These are phyloP conservation scores for Jaltomata sinuosa DNA, from an alignment of 257 asterid species.

Conservation along the genomic window DNA sequence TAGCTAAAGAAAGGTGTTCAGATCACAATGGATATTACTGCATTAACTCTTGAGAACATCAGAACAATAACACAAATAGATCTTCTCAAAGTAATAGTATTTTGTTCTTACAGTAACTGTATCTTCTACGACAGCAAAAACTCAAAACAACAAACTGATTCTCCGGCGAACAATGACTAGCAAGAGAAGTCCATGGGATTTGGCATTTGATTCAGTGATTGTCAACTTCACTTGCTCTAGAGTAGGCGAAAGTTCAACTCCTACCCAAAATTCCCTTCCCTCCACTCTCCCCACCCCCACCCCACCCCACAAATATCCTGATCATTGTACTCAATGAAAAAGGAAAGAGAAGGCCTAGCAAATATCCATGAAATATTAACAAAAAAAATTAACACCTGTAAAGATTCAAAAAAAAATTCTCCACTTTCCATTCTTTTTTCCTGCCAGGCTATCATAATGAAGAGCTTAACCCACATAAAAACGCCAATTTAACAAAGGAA, in stretches of 20 bases:
- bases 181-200: neutral
- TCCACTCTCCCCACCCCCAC: neutral
- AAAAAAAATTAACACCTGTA: neutral
- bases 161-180: neutral
- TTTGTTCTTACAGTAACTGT: neutral
- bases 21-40: neutral
- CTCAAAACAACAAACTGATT: neutral
- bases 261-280: neutral
- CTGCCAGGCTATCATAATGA: neutral
- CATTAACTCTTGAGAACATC: neutral
- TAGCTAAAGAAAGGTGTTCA: neutral
- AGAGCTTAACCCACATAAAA: neutral
- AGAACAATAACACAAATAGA: neutral
- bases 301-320: neutral
- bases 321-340: neutral
- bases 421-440: neutral
- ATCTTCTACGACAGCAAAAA: neutral
- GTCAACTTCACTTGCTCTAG: neutral
- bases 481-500: neutral
- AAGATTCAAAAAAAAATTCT: neutral
- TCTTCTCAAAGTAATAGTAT: neutral
- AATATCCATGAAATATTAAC: neutral
- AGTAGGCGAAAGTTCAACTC: neutral
- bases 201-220: neutral
- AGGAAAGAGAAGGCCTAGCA: neutral